Evolutionary conservation across 768 basidiomycete genomes (phyloP), one percentile per base, ranked within the genome.

Genomic region (Mycena alexandri): DNA sequence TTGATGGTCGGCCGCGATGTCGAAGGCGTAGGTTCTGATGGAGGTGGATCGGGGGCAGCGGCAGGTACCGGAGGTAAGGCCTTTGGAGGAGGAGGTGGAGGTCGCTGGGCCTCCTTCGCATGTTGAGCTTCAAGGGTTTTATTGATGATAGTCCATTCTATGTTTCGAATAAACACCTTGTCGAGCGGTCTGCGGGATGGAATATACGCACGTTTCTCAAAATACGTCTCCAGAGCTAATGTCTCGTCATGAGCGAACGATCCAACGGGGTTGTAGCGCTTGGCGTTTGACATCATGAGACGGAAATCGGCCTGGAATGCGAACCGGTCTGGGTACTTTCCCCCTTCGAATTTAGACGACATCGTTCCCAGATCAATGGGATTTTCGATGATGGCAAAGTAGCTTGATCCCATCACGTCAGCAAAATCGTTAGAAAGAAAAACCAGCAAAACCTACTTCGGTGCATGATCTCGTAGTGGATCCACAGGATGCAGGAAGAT

Each of bases 331-430:
- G 89, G 86, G 81, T 98, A 99, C 79, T 91, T 86, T 8, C 96
- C 95, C 62, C 87, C 89, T 72, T 93, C 90, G 13, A 99, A 81
- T 76, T 97, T 98, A 42, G 92, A 92, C 29, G 85, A 83, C 84
- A 97, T 93, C 0, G 96, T 95, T 57, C 90, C 90, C 19, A 99
- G 83, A 75, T 99, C 98, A 94, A 99, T 98, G 0, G 98, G 97
- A 13, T 92, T 85, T 78, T 93, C 93, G 77, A 99, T 91, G 65
- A 96, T 80, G 59, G 93, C 90, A 73, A 95, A 95, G 77, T 99
- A 99, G 71, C 96, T 97, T 38, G 21, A 69, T 44, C 19, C 43
- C 56, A n/a, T 50, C 46, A 56, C 17, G 58, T 48, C 63, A 71
- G 58, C 48, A 44, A 24, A 6, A 24, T 21, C 5, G 24, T 33